Base-by-base conservation (phyloP, 2,329 filamentous ascomycete species). In the Geosmithia putterillii region DNA sequence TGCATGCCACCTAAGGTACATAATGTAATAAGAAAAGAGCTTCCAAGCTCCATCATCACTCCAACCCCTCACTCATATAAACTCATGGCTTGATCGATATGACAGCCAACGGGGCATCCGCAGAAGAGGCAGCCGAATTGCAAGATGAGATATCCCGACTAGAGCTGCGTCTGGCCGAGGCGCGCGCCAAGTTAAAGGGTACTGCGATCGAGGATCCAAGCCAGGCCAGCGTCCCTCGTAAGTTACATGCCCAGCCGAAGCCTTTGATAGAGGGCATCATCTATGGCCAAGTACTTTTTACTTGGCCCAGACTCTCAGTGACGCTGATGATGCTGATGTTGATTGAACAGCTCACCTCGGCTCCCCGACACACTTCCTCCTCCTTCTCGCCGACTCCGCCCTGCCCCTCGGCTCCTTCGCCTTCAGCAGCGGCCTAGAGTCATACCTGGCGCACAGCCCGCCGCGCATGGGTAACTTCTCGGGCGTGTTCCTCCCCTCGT, bases 321-420 rank as follows among this genome's bases (percentile, higher is more conserved):
- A n/a, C n/a, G n/a, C n/a, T n/a, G n/a, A n/a, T n/a, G n/a, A n/a
- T 18, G 10, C 15, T 32, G 28, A 32, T 12, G 10, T 12, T 9
- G 15, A 4, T 32, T 4, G 15, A 18, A n/a, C 40, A 42, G 22
- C 46, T 21, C 23, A 44, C 7, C 28, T 48, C 21, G 42, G 48
- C 22, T 51, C 54, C 10, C 42, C 59, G 7, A 55, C 55, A 25
- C 86, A 90, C 61, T 81, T 83, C 50, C 74, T 88, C 34, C 75
- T 90, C 25, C 71, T 92, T 3, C 78, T 90, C 41, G 78, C 86
- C 40, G 86, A 92, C 66, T 89, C 86, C 1, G 83, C 84, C 14
- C 75, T 92, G 2, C 86, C 86, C 1, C 71, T 92, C 0, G 86
- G 86, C 45, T 86, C 85, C n/a, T 92, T 92, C 63, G 86, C 86